phyloP scores from a whole-genome alignment of 2,329 filamentous ascomycete genomes.

The Fusarium xylarioides region DNA sequence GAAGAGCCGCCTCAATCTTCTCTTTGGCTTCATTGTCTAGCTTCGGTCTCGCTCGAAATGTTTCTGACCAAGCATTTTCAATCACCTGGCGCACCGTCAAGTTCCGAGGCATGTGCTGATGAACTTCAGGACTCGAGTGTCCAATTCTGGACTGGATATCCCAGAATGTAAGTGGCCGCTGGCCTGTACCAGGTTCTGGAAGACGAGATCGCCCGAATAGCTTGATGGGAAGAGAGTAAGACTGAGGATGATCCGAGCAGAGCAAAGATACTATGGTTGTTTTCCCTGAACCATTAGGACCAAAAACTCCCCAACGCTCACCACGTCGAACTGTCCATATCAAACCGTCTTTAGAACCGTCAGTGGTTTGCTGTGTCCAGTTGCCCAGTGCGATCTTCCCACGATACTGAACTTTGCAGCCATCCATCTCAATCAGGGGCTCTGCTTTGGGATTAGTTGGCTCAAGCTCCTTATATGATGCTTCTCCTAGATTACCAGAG shows the following conservation, averaged over 20 bases:
- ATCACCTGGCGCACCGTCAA: constrained; percentile 78
- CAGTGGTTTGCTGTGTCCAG: constrained; percentile 71
- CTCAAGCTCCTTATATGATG: constrained; percentile 29
- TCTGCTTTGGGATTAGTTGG: constrained; percentile 60
- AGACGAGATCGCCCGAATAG: constrained; percentile 86
- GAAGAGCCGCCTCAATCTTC: constrained; percentile 74
- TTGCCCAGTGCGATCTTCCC: constrained; percentile 80
- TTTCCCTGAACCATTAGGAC: constrained; percentile 94
- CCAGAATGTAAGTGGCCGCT: constrained; percentile 85
- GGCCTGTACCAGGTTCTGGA: constrained; percentile 72
- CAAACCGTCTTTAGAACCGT: constrained; percentile 68
- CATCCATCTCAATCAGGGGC: constrained; percentile 84
- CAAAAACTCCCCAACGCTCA: constrained; percentile 91
- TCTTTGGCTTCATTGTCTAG: constrained; percentile 65
- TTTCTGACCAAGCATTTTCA: constrained; percentile 90
- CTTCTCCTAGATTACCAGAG: background rate
- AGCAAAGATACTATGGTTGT: constrained; percentile 93
- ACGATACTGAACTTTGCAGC: constrained; percentile 83
- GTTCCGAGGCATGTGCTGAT: constrained; percentile 86
- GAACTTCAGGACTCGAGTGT: constrained; percentile 92
- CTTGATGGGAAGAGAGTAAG: constrained; percentile 87
- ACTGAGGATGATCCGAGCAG: constrained; percentile 94
- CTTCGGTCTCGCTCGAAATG: constrained; percentile 76
- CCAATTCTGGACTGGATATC: constrained; percentile 91
- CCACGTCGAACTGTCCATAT: constrained; percentile 85